Evolutionary conservation across 192 early-diverging fungal genomes (phyloP), one percentile per base, ranked within the genome.

Genomic region (Radiomyces spectabilis): DNA sequence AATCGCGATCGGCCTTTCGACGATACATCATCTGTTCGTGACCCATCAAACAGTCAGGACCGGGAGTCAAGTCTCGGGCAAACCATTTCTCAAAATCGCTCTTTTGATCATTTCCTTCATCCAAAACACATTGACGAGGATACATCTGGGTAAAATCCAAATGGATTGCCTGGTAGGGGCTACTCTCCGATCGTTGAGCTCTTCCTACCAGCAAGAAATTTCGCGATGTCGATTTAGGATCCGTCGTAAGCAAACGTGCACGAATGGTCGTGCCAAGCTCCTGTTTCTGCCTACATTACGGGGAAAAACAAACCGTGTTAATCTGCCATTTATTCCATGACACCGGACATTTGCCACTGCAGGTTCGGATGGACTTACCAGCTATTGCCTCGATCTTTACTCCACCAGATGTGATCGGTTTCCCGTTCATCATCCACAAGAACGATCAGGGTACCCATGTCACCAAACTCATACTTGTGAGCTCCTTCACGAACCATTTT

Each of bases 31-130:
- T 77, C 54, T 66, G 59, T 31, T 74, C 72, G 47, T 85, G 77
- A 9, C 95, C 95, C 85, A 98, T 83, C 21, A 95, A 52, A 63
- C 95, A 98, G 55, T 85, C 86, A 6, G 73, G 74, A 12, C 74
- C 74, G 40, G 72, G 48, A 5, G 55, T 61, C 1, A 75, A 24
- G 18, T 77, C 75, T 34, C 76, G 72, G 1, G 87, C 83, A 54
- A 66, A 78, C 84, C 83, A 93, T 41, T 74, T 57, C 62, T 93
- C 89, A 57, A 86, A 87, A 55, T 93, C 90, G 12, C 68, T 65
- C 26, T 65, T 54, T 21, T 55, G 57, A 5, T 80, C 74, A 48
- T 93, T 70, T 16, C 54, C 51, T 21, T 78, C 68, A 35, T 86
- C 74, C 32, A 75, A 61, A 5, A 68, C 63, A 72, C 96, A 95